Percentiles rank a stretch among this genome's conserved stretches.
Conservation (phyloP, 1,139 yeast species). For the Geotrichum bryndzae region DNA sequence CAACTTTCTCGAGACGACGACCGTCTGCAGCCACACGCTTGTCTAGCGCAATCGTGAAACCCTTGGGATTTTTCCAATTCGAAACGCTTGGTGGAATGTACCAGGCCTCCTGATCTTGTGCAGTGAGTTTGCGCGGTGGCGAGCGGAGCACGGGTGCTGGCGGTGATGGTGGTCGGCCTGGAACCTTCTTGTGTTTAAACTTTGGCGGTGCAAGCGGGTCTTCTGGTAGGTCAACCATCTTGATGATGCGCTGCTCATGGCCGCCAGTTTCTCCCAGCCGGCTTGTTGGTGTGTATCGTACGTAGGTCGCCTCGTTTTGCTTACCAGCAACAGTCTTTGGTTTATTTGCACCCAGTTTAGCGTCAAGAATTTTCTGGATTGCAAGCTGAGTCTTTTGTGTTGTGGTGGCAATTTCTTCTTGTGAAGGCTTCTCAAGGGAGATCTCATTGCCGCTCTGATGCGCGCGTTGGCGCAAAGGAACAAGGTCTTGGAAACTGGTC, state of each 20-base stretch:
- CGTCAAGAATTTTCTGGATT: slow-evolving; percentile 42
- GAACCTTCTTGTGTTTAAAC: slow-evolving; percentile 67
- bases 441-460: slow-evolving; percentile 32
- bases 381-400: slow-evolving; percentile 46
- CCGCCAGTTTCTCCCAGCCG: slow-evolving; percentile 32
- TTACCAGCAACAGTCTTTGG: slow-evolving; percentile 26
- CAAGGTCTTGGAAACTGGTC: slow-evolving; percentile 40
- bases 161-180: slow-evolving; percentile 65
- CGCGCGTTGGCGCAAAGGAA: slow-evolving; percentile 45
- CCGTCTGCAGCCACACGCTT: slow-evolving; percentile 65
- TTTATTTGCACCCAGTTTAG: slow-evolving; percentile 34
- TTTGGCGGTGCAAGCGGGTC: slow-evolving; percentile 89
- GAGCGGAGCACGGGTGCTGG: slow-evolving; percentile 50
- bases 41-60: slow-evolving; percentile 78
- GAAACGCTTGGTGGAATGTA: slow-evolving; percentile 86
- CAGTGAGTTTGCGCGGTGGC: slow-evolving; percentile 53
- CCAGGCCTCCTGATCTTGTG: slow-evolving; percentile 79
- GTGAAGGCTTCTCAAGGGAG: slow-evolving; percentile 39
- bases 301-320: slow-evolving; percentile 37
- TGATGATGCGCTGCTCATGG: slow-evolving; percentile 42
- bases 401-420: slow-evolving; percentile 38
- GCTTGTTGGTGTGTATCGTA: slow-evolving; percentile 46
- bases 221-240: slow-evolving; percentile 53
- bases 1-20: slow-evolving; percentile 34
- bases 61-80: slow-evolving; percentile 93